Base-by-base conservation (phyloP, 2,329 filamentous ascomycete species). In the Zymoseptoria ardabiliae region DNA sequence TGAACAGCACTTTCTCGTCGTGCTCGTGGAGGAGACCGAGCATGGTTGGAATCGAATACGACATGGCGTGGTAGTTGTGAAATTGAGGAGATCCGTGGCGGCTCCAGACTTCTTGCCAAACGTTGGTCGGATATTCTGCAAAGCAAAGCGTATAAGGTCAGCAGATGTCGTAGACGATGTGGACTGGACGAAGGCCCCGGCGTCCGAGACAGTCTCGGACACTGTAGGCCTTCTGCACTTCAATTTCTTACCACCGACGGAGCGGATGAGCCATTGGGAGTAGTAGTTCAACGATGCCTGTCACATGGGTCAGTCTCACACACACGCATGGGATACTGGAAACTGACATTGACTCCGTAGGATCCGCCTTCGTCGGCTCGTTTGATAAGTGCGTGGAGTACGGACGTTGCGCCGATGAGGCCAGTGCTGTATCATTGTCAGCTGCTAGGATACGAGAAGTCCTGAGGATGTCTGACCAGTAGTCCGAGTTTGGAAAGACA, bases 21-120 rank as follows among this genome's bases (percentile, higher is more conserved):
- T 80, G 71, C 54, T 76, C 65, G 20, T 71, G 58, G 22, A 81
- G 64, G 68, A 77, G 71, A 19, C 72, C 70, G 49, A 79, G 55
- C 62, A 77, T 76, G 3, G 67, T 68, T 7, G 77, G 77, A 11
- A 69, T 50, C 5, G 80, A 58, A 53, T 78, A 74, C 1, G 59
- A 60, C 78, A 82, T 81, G 28, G 74, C 72, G 62, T 83, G 75
- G 65, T 79, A 78, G 65, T 82, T 77, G 10, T 80, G 75, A 71
- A 81, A 84, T 1, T 80, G 74, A 4, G 75, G 76, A 20, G 68
- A 70, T 2, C 77, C 78, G 60, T 82, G 76, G 11, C 75, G 71
- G 9, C 68, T 63, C 75, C 78, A 81, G 2, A 82, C 62, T 11
- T 78, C 74, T 11, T 78, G 63, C 81, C 81, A 83, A 11, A 82